Evolutionary conservation across 179 eudicot species (phyloP), one percentile per base, ranked within the genome.

Genomic region (Beta macrorhiza): DNA sequence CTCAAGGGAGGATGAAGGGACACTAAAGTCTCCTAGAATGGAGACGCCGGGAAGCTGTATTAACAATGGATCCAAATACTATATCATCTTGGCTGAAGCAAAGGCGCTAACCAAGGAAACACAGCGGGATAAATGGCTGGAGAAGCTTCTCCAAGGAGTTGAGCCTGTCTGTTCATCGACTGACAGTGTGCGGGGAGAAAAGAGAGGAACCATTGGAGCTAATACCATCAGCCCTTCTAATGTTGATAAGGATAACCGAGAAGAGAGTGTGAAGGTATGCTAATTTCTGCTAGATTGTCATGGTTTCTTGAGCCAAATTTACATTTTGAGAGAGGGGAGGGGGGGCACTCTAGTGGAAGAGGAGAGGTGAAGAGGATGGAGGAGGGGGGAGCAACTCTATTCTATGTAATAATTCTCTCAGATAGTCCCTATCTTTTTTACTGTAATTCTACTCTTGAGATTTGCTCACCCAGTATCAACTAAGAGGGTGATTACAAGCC

Each of bases 21-120:
- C 81, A 7, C 81, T 82, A 8, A 92, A 80, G 84, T 90, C 82
- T 57, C 84, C 86, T 72, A 89, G 89, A 84, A 62, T 77, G 42
- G 97, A 94, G 73, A 97, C 99, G 75, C 99, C 99, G 11, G 97
- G 97, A 82, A 92, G 90, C 81, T 81, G 88, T 83, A 77, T 82
- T 68, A 87, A 80, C 73, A 89, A 77, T 76, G 82, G 84, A 58
- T 91, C 97, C 75, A 94, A 87, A 79, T 87, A 91, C 85, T 83
- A 74, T 74, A n/a, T 77, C n/a, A 87, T 91, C 79, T 88, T 97
- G 84, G 90, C 88, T 44, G 90, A 91, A 72, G 89, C 87, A 71
- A 89, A 94, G 77, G 90, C 84, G 52, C 78, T 93, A 72, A 94
- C 98, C 44, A 90, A 87, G 72, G 98, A 97, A 70, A 84, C 85